Evolutionary conservation across 805 yeast species (phyloP).

Genomic region (Schwanniomyces yamadae): DNA sequence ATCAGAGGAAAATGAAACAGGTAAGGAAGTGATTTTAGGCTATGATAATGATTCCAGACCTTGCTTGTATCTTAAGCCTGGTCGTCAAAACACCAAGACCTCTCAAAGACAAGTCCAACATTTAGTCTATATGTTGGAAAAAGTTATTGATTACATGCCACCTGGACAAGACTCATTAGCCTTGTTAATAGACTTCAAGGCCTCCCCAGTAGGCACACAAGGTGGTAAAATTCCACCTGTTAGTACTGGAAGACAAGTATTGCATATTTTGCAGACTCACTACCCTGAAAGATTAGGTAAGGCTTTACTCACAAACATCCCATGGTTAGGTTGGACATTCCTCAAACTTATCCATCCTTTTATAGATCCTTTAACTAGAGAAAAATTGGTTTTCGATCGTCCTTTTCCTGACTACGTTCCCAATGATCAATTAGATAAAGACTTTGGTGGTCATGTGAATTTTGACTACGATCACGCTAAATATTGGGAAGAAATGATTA

Average conservation of each 20-base stretch:
- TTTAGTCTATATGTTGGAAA: conserved; percentile 86
- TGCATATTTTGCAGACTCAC: conserved; percentile 92
- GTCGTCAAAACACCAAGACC: conserved; percentile 92
- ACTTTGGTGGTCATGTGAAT: conserved; percentile 82
- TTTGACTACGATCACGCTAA: conserved; percentile 77
- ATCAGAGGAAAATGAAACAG: conserved; percentile 77
- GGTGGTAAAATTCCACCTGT: conserved; percentile 83
- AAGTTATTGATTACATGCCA: conserved; percentile 93
- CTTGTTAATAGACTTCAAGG: conserved; percentile 86
- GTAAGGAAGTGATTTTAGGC: conserved; percentile 90
- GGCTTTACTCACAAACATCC: conserved; percentile 88
- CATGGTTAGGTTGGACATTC: conserved; percentile 92
- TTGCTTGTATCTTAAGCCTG: conserved; percentile 87
- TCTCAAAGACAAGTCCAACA: conserved; percentile 94
- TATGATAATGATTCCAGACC: conserved; percentile 89
- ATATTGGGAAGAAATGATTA: conserved; percentile 74
- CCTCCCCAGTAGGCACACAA: conserved; percentile 59
- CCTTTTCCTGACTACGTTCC: conserved; percentile 87
- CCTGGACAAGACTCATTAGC: conserved; percentile 94
- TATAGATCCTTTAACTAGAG: conserved; percentile 93
- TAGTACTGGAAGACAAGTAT: conserved; percentile 84
- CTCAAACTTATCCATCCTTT: conserved; percentile 90
- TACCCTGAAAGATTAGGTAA: conserved; percentile 96
- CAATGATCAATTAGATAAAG: conserved; percentile 71
- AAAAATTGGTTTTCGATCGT: conserved; percentile 87